Percentiles rank a stretch among this genome's conserved stretches.
phyloP scores from a whole-genome alignment of 1,284 basidiomycete genomes.

The Sporisorium sorghi region DNA sequence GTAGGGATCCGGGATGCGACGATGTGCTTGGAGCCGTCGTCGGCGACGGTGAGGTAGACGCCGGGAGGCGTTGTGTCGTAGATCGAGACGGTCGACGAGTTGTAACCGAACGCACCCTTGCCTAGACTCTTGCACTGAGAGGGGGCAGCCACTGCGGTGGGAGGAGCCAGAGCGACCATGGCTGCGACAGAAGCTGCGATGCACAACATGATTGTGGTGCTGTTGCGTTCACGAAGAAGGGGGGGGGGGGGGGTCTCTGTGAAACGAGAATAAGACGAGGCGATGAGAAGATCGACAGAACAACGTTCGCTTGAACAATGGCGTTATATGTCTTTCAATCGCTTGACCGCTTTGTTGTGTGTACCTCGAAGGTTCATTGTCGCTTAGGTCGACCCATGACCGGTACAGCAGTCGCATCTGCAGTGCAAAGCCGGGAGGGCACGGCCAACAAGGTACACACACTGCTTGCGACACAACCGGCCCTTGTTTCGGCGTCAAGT shows the following conservation, averaged over 20 bases:
- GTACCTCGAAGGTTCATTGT: neutral
- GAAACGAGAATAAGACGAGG: too few relatives aligned
- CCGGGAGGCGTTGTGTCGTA: constrained; percentile 8
- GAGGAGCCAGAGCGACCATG: neutral
- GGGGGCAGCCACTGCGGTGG: constrained; percentile 5
- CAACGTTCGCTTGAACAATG: too few relatives aligned
- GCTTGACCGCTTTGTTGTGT: neutral
- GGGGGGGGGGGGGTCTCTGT: too few relatives aligned
- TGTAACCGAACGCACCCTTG: constrained; percentile 20
- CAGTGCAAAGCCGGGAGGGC: too few relatives aligned
- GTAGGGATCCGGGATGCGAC: neutral
- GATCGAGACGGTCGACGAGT: constrained; percentile 12
- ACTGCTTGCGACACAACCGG: too few relatives aligned
- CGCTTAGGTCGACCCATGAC: too few relatives aligned
- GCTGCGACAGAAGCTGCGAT: constrained; percentile 1
- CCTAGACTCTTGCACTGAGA: constrained; percentile 16
- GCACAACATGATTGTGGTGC: too few relatives aligned
- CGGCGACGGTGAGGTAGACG: constrained; percentile 4
- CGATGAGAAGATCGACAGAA: too few relatives aligned
- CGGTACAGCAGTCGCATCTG: too few relatives aligned
- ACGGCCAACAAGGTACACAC: too few relatives aligned
- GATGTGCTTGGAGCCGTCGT: neutral
- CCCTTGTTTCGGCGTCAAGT: too few relatives aligned
- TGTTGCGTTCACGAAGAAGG: too few relatives aligned
- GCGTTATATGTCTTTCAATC: neutral